Conservation (phyloP, 176 grass and related monocot genomes). For the Zizania latifolia region DNA sequence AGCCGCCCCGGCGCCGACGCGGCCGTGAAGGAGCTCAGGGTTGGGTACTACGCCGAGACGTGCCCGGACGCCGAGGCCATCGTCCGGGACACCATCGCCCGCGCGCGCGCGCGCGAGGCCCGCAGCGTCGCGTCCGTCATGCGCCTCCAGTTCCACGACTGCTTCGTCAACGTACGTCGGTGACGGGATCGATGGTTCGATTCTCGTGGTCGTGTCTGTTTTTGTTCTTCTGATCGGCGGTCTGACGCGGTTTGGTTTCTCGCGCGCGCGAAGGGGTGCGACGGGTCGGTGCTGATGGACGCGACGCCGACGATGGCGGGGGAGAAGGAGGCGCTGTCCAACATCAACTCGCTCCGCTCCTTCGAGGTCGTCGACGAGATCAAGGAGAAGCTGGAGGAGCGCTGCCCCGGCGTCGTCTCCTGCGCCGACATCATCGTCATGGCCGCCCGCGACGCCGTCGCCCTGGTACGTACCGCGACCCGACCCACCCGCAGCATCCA, state of each 20-base stretch:
- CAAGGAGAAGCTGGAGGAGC: conserved; percentile 28
- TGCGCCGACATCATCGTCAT: conserved; percentile 52
- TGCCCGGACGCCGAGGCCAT: conserved; percentile 40
- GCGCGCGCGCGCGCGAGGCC: conserved; percentile 10
- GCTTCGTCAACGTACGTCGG: conserved; percentile 28
- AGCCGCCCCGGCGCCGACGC: too few species aligned
- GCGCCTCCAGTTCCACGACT: conserved; percentile 39
- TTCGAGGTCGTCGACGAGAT: conserved; percentile 35
- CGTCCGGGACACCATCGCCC: conserved; percentile 22
- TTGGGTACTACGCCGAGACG: conserved; percentile 37
- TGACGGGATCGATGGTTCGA: too few species aligned
- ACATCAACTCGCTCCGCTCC: conserved; percentile 40
- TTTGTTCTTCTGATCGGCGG: too few species aligned
- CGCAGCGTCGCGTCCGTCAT: conserved; percentile 18
- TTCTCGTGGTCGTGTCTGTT: too few species aligned
- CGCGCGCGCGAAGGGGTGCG: conserved; percentile 42
- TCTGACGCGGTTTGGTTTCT: too few species aligned
- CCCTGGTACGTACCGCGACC: too few species aligned
- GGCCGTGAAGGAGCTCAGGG: too few species aligned
- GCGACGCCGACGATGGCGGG: neutral
- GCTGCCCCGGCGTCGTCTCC: conserved; percentile 43
- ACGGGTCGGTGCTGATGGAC: conserved; percentile 49
- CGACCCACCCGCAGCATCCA: too few species aligned
- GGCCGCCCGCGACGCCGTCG: conserved; percentile 42
- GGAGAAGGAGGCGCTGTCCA: conserved; percentile 36